phyloP scores from a whole-genome alignment of 306 rosid species.

The Malus fusca region DNA sequence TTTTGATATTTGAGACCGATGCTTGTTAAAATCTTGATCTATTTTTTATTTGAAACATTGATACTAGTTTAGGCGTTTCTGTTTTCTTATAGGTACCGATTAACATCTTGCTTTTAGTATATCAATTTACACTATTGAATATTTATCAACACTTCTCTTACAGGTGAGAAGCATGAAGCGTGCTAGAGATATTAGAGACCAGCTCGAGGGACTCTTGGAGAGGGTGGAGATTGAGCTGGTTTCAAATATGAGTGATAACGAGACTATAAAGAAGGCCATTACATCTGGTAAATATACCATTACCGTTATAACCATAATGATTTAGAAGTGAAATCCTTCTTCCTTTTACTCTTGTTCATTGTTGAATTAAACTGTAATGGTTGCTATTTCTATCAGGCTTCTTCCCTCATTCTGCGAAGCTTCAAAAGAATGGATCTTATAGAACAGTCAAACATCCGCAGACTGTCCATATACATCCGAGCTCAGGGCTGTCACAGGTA shows the following conservation, averaged over 20 bases:
- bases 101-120: neutral
- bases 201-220: conserved; percentile 85
- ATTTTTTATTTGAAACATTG: neutral
- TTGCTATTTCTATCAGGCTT: conserved; percentile 40
- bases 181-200: conserved; percentile 91
- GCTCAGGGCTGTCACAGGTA: conserved; percentile 87
- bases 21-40: neutral
- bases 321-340: neutral
- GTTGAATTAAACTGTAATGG: conserved; percentile 8
- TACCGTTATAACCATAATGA: neutral
- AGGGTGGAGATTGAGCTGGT: conserved; percentile 84
- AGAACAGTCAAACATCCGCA: conserved; percentile 72
- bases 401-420: conserved; percentile 73
- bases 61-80: neutral
- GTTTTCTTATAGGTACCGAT: neutral
- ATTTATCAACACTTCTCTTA: conserved; percentile 4
- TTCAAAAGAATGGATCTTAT: conserved; percentile 84
- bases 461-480: conserved; percentile 93
- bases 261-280: conserved; percentile 76
- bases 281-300: conserved; percentile 54
- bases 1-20: neutral
- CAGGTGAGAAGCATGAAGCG: conserved; percentile 97
- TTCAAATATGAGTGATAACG: conserved; percentile 53
- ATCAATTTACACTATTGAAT: neutral
- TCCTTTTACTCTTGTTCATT: neutral